These are phyloP conservation scores for Cadophora gregata DNA, from an alignment of 2,329 filamentous ascomycete genomes.

Conservation along the genomic window DNA sequence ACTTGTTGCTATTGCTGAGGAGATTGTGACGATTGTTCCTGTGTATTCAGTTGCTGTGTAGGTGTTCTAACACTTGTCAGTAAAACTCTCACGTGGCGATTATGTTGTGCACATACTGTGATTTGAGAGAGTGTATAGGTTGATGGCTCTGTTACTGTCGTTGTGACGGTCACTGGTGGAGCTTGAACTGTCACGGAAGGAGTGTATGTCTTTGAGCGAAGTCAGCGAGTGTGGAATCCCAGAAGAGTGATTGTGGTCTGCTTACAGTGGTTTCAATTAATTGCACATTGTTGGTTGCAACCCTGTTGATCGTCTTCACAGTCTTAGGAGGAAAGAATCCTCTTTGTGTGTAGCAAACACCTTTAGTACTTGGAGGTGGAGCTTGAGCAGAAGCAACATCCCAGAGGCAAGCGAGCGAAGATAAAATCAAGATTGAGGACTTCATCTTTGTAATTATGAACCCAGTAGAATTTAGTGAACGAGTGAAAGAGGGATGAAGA, in stretches of 20 bases:
- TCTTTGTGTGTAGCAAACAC: conserved; percentile 5
- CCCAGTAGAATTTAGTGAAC: background rate
- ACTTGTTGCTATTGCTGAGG: conserved; percentile 5
- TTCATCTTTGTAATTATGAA: conserved; percentile 7
- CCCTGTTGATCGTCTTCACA: background rate
- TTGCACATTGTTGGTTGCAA: conserved; percentile 2
- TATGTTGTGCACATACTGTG: background rate
- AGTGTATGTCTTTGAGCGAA: conserved; percentile 1
- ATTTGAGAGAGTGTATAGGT: conserved; percentile 7
- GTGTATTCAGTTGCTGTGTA: conserved; percentile 9
- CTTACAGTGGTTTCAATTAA: conserved; percentile 7
- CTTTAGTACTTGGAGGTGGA: conserved; percentile 10
- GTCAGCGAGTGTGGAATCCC: background rate
- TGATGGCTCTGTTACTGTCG: background rate
- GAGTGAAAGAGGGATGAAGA: background rate
- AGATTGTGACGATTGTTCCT: conserved; percentile 1
- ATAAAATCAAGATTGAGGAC: conserved; percentile 3
- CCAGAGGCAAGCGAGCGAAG: background rate
- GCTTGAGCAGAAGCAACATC: background rate
- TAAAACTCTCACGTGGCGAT: too few species aligned
- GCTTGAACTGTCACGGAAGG: conserved; percentile 1
- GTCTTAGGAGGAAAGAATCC: conserved; percentile 1
- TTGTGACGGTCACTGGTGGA: background rate
- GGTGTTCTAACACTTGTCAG: background rate
- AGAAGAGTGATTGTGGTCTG: background rate